phyloP scores from a whole-genome alignment of 169 alveolate genomes.

The Cyclospora cayetanensis region DNA sequence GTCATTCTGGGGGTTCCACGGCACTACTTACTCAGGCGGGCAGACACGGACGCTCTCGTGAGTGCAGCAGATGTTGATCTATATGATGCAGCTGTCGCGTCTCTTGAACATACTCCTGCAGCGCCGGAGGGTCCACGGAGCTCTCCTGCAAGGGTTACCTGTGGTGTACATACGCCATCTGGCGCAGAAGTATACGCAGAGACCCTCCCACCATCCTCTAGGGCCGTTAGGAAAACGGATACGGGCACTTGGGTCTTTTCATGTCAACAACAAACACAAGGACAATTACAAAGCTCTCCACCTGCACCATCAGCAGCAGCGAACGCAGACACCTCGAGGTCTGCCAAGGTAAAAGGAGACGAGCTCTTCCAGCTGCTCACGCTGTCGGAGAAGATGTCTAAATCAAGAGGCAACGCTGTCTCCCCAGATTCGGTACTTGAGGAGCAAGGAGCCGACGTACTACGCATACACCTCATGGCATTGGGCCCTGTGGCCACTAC shows the following conservation, averaged over 20 bases:
- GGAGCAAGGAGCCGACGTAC: conserved; percentile 87
- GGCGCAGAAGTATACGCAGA: not conserved
- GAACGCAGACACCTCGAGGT: too few species aligned
- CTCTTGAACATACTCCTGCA: not conserved
- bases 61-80: not conserved
- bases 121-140: not conserved
- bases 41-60: conserved; percentile 30
- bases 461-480: conserved; percentile 86
- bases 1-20: conserved; percentile 79
- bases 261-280: not conserved
- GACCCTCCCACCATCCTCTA: not conserved
- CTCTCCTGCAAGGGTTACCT: not conserved
- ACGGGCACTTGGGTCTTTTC: not conserved
- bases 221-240: not conserved
- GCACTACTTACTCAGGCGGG: conserved; percentile 1
- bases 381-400: conserved; percentile 70
- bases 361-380: not conserved
- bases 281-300: not conserved
- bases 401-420: conserved; percentile 68
- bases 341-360: not conserved
- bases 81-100: not conserved
- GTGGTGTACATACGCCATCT: not conserved
- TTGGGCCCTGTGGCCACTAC: conserved; percentile 88
- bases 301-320: not conserved
- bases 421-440: conserved; percentile 52